phyloP scores from a whole-genome alignment of 768 basidiomycete genomes.

The Pleurotus giganteus region DNA sequence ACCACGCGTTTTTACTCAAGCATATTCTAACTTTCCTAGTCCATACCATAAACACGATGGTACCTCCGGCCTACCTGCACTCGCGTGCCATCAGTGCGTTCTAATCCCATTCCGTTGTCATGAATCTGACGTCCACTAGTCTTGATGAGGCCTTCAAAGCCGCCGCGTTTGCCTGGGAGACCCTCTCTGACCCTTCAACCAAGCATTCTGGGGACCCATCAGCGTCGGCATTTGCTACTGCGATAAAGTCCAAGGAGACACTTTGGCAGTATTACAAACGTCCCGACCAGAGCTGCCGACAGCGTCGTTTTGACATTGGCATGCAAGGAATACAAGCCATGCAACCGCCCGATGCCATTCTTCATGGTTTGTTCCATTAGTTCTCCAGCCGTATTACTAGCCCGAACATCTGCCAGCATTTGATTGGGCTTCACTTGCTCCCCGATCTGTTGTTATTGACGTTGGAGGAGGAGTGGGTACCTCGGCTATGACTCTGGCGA shows the following conservation, averaged over 20 bases:
- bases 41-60: slow-evolving; percentile 16
- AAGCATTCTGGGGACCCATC: slow-evolving; percentile 21
- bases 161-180: slow-evolving; percentile 28
- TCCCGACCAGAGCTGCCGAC: slow-evolving; percentile 13
- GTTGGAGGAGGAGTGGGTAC: slow-evolving; percentile 28
- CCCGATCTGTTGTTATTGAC: slow-evolving; percentile 24
- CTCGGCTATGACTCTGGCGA: slow-evolving; percentile 17
- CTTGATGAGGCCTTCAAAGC: slow-evolving; percentile 30
- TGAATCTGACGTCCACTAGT: slow-evolving; percentile 13
- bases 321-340: slow-evolving; percentile 19
- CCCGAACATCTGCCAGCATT: too few relatives aligned
- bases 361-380: slow-evolving; percentile 15
- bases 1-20: background rate
- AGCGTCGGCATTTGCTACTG: slow-evolving; percentile 21
- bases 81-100: slow-evolving; percentile 22
- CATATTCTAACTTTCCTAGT: background rate
- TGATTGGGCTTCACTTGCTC: slow-evolving; percentile 21
- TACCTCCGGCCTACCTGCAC: slow-evolving; percentile 22
- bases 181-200: slow-evolving; percentile 24
- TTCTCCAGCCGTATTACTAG: too few relatives aligned
- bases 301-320: slow-evolving; percentile 21
- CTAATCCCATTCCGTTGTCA: background rate
- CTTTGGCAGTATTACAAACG: slow-evolving; percentile 18
- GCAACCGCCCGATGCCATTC: slow-evolving; percentile 16
- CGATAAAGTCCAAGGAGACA: slow-evolving; percentile 17